Evolutionary conservation across 2,329 filamentous ascomycete genomes (phyloP).

Genomic region (Aspergillus sp.): DNA sequence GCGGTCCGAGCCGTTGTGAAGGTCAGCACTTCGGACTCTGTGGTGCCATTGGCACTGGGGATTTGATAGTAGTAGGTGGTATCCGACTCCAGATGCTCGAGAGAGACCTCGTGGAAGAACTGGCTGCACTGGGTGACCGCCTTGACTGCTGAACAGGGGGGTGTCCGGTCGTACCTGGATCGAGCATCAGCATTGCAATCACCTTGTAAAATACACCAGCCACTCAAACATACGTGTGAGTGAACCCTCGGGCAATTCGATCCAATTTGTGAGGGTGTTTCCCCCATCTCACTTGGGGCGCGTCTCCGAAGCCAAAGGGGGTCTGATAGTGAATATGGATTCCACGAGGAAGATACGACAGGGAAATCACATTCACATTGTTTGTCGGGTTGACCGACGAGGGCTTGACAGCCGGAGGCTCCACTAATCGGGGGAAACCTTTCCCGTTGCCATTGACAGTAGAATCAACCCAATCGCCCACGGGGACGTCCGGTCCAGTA

Average conservation of each 20-base stretch:
- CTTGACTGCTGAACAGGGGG: constrained; percentile 46
- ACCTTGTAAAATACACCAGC: no score
- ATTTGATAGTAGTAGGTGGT: constrained; percentile 55
- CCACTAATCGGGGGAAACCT: constrained; percentile 50
- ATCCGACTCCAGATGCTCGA: constrained; percentile 39
- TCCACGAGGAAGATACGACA: constrained; percentile 48
- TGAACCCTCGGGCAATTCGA: constrained; percentile 36
- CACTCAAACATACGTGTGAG: constrained; percentile 37
- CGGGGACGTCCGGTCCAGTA: constrained; percentile 47
- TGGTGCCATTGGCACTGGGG: constrained; percentile 49
- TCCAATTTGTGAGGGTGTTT: constrained; percentile 29
- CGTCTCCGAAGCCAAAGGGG: constrained; percentile 49
- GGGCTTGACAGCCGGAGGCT: constrained; percentile 50
- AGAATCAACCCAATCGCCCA: constrained; percentile 52
- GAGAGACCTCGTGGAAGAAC: constrained; percentile 52
- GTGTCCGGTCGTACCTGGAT: constrained; percentile 49
- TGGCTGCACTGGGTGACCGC: constrained; percentile 51
- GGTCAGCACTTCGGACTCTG: constrained; percentile 44
- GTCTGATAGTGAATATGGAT: constrained; percentile 56
- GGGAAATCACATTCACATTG: constrained; percentile 53
- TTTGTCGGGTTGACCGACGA: constrained; percentile 44
- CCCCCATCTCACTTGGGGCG: constrained; percentile 47
- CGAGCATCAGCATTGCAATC: background rate
- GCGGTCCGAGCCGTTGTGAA: constrained; percentile 48
- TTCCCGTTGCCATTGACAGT: constrained; percentile 53